These are phyloP conservation scores for Dujonia santamariae DNA, from an alignment of 1,139 yeast genomes.

Conservation along the genomic window DNA sequence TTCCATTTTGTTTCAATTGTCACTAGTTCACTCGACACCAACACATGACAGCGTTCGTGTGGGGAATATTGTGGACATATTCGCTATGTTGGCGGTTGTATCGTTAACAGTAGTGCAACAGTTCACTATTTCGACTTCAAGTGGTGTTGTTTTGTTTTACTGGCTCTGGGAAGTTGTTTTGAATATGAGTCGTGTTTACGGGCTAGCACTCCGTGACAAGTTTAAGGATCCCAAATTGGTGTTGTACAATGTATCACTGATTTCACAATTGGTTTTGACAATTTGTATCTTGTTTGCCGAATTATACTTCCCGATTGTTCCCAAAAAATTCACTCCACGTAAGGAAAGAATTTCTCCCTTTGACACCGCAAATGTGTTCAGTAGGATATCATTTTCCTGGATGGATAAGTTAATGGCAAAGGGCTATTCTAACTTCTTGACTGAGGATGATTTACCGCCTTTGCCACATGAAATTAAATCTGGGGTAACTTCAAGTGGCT, in stretches of 20 bases:
- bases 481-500: conserved; percentile 2
- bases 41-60: conserved; percentile 7
- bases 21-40: conserved; percentile 17
- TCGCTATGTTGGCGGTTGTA: conserved; percentile 1
- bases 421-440: conserved; percentile 41
- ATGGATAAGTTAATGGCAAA: conserved; percentile 50
- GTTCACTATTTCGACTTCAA: conserved; percentile 4
- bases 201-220: conserved; percentile 3
- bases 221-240: neutral
- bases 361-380: conserved; percentile 29
- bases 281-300: conserved; percentile 27
- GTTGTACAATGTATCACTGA: neutral
- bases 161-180: conserved; percentile 8
- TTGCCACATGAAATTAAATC: conserved; percentile 48
- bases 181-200: conserved; percentile 3
- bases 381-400: conserved; percentile 52
- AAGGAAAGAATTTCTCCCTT: conserved; percentile 19
- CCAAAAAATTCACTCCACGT: conserved; percentile 25
- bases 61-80: conserved; percentile 15
- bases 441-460: conserved; percentile 47
- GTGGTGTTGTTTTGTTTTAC: conserved; percentile 6
- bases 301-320: conserved; percentile 27
- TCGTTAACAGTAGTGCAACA: conserved; percentile 3
- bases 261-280: conserved; percentile 16
- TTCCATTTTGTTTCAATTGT: conserved; percentile 7